Evolutionary conservation across 768 basidiomycete species (phyloP).

Genomic region (Hygrocybe coccinea): DNA sequence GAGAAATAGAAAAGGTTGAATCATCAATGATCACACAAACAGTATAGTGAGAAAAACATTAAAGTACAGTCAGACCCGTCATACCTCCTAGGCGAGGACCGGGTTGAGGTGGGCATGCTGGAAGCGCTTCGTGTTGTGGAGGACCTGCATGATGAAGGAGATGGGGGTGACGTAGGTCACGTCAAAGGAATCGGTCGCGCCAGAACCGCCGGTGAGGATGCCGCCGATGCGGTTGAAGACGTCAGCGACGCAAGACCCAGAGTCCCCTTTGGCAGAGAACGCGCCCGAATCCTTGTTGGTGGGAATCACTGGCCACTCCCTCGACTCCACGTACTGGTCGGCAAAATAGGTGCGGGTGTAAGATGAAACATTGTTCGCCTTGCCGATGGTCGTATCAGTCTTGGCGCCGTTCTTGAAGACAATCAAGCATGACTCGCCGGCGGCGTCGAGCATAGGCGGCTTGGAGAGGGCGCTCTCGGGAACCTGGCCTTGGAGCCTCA

Average conservation of each 20-base stretch:
- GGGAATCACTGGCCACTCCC: slow-evolving; percentile 11
- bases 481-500: not conserved
- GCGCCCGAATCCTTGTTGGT: slow-evolving; percentile 13
- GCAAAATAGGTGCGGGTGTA: not conserved
- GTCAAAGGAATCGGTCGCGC: slow-evolving; percentile 17
- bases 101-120: slow-evolving; percentile 1
- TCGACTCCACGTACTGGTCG: not conserved
- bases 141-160: slow-evolving; percentile 10
- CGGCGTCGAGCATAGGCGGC: not conserved
- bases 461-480: too few species aligned
- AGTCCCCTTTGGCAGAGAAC: slow-evolving; percentile 28
- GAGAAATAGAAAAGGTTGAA: too few species aligned
- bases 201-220: slow-evolving; percentile 25
- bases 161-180: slow-evolving; percentile 27
- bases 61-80: too few species aligned
- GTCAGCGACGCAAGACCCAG: slow-evolving; percentile 24
- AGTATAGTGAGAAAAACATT: too few species aligned
- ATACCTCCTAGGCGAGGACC: not conserved
- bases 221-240: slow-evolving; percentile 24
- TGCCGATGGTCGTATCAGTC: not conserved
- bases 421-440: not conserved
- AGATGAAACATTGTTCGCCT: not conserved
- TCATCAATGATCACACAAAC: too few species aligned
- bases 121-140: not conserved
- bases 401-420: not conserved